Evolutionary conservation across 768 basidiomycete species (phyloP).

Genomic region (Amanita pallidorosea): DNA sequence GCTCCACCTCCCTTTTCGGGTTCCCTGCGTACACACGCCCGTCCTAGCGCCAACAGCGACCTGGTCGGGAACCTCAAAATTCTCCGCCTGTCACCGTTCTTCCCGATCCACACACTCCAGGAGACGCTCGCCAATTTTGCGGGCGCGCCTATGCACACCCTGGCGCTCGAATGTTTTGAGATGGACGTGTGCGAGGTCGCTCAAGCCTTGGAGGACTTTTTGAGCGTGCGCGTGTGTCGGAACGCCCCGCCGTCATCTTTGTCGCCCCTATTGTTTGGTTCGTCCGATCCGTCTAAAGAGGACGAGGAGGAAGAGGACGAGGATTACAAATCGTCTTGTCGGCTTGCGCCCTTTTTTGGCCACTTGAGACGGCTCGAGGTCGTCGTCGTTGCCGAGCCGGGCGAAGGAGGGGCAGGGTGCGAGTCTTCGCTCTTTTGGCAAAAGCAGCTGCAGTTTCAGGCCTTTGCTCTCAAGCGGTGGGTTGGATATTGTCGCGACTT

Average conservation of each 20-base stretch:
- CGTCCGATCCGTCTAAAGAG: too few relatives aligned
- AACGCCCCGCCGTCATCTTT: too few relatives aligned
- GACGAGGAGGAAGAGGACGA: background rate
- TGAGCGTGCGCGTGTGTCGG: constrained; percentile 30
- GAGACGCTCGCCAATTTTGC: constrained; percentile 49
- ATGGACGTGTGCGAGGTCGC: constrained; percentile 58
- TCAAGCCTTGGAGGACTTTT: constrained; percentile 43
- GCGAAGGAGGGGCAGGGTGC: background rate
- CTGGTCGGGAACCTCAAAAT: constrained; percentile 41
- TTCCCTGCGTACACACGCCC: background rate
- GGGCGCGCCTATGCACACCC: constrained; percentile 45
- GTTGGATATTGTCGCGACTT: constrained; percentile 42
- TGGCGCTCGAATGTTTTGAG: constrained; percentile 49
- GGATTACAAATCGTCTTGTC: constrained; percentile 29
- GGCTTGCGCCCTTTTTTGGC: constrained; percentile 22
- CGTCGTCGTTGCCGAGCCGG: background rate
- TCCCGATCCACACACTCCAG: constrained; percentile 49
- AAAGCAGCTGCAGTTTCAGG: constrained; percentile 24
- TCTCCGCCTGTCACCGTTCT: constrained; percentile 50
- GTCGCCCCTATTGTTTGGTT: too few relatives aligned
- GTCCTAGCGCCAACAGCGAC: constrained; percentile 19
- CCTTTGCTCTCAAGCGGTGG: constrained; percentile 30
- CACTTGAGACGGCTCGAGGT: background rate
- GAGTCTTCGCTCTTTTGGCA: background rate
- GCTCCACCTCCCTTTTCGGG: background rate